Base-by-base conservation (phyloP, 495 filamentous ascomycete genomes). In the Hypoxylon crocopeplum region DNA sequence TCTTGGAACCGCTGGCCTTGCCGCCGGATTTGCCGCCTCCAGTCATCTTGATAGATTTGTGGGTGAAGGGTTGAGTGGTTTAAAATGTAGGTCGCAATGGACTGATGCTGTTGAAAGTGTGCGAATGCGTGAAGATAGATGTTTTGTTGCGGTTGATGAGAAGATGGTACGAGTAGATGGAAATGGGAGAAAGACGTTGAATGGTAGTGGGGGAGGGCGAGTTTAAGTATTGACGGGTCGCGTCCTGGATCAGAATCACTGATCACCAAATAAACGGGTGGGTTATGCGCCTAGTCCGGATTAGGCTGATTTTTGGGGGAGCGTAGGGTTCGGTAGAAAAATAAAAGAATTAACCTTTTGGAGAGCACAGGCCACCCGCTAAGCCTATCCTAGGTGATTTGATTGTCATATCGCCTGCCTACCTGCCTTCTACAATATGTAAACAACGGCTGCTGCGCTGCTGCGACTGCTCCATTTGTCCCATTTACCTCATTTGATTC, bases 1-100 rank as follows among this genome's bases (percentile, higher is more conserved):
- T 94, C 90, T 97, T 97, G 86, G 85, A 86, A 79, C 91, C 90
- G 80, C 88, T 91, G 82, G 92, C 91, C 87, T 97, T 97, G 86
- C 93, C 93, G 79, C 93, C 93, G 74, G 93, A 97, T 82, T 97
- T 97, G 82, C 93, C 91, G 82, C 87, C 88, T 78, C 86, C 87
- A 90, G 93, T 96, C 93, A 97, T 97, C 88, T 92, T 96, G 88
- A 85, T 74, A 48, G 74, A 69, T 76, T 34, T 34, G 12, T 62
- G 69, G 76, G 66, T 73, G 49, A 19, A 17, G 68, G 70, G 48
- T n/a, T n/a, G 69, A 46, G 56, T 62, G 62, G 44, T 29, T 59
- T 64, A 45, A 66, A 64, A 69, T 66, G 54, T 45, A 57, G 30
- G 44, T 33, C 41, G 41, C 22, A 44, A 56, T 17, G 12, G 37